Evolutionary conservation across 306 rosid genomes (phyloP).

Genomic region (Lupinus albus): DNA sequence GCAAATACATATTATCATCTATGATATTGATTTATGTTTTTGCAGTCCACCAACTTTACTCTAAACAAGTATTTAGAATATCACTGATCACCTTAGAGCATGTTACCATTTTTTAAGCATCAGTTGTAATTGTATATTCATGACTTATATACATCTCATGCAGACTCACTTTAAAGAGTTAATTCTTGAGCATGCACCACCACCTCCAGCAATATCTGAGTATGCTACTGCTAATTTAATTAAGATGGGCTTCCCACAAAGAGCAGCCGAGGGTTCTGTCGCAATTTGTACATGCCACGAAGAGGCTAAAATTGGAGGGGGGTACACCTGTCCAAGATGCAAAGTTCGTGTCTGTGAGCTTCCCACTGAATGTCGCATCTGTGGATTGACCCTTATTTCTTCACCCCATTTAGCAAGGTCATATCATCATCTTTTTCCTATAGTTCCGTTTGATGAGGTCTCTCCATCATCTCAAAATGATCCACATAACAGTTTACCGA

Average conservation of each 20-base stretch:
- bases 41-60: not conserved
- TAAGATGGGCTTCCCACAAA: constrained; percentile 98
- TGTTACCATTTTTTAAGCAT: constrained; percentile 21
- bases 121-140: not conserved
- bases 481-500: constrained; percentile 49
- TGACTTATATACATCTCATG: constrained; percentile 36
- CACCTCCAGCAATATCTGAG: constrained; percentile 98
- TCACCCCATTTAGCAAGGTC: constrained; percentile 99
- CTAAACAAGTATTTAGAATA: constrained; percentile 14
- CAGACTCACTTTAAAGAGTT: constrained; percentile 87
- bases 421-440: constrained; percentile 94
- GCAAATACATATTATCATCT: constrained; percentile 8
- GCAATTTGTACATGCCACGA: constrained; percentile 92
- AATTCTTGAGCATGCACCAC: constrained; percentile 92
- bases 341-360: constrained; percentile 96
- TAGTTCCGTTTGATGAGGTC: constrained; percentile 85
- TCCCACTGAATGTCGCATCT: constrained; percentile 89
- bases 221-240: constrained; percentile 86
- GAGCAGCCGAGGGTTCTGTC: constrained; percentile 90
- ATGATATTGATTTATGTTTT: constrained; percentile 7
- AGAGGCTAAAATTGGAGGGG: constrained; percentile 88
- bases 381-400: constrained; percentile 95
- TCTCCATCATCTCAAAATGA: constrained; percentile 54
- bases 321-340: constrained; percentile 95
- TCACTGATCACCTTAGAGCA: constrained; percentile 3